Evolutionary conservation across 2,329 filamentous ascomycete species (phyloP), one percentile per base, ranked within the genome.

Genomic region (Tolypocladium album): DNA sequence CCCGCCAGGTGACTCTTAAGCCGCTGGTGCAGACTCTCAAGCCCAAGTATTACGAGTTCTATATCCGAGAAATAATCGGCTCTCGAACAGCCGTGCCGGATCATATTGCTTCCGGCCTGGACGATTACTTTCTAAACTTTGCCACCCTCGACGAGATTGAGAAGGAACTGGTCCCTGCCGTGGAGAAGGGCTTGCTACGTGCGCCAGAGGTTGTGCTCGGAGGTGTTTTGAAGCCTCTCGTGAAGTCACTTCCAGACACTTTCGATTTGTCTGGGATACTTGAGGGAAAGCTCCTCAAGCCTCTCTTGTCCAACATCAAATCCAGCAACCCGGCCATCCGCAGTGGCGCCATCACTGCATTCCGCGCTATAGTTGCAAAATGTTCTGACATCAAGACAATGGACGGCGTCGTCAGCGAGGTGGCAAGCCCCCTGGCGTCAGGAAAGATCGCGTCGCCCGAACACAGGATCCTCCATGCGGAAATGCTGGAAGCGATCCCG

Each of bases 191-290:
- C 7, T 81, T 99, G 59, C 76, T 99, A 55, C 84, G 95, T 70
- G 88, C 93, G 9, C 95, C 94, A 1, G 94, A 99, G 74, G 87
- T 97, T 52, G 86, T 96, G 17, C 78, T 97, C 36, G 86, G 88
- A 66, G 88, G 91, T 63, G 80, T 97, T 31, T 76, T 97, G 57
- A 83, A 87, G 7, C 85, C 88, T 15, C 79, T 97, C 55, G 80
- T 95, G 61, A 73, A 80, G 11, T 84, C 90, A 36, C 77, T 99
- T 8, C 86, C 91, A 1, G 70, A 76, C 36, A 77, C 78, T 7
- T 81, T 94, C 66, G 93, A 99, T 67, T 79, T 97, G 22, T 93
- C 93, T 11, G 82, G 85, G 43, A 76, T 89, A 5, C 79, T 97
- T 22, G 81, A 83, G 58, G 79, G 81, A 34, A 89, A 88, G 62